A percentile compares a stretch with the other conserved stretches of the same genome.
Conservation (phyloP, 805 yeast genomes). For the Teunomyces aglyptinius region DNA sequence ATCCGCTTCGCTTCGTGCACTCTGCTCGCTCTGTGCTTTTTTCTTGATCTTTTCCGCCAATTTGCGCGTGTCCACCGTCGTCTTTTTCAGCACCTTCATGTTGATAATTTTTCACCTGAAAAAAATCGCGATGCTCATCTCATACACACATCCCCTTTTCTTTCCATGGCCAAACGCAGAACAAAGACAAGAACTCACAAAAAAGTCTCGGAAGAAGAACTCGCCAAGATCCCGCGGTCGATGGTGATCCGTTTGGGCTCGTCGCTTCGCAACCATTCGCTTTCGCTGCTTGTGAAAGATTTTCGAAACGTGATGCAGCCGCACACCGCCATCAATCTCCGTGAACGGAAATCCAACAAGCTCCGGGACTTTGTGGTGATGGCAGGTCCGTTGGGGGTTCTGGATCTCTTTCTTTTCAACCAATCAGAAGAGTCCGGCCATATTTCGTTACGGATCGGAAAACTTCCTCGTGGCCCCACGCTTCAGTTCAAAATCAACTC, state of each 20-base stretch:
- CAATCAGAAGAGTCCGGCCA: conserved; percentile 77
- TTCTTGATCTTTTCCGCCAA: conserved; percentile 55
- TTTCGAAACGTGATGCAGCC: conserved; percentile 93
- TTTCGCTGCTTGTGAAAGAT: conserved; percentile 82
- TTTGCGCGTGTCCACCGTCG: conserved; percentile 36
- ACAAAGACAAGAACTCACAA: conserved; percentile 87
- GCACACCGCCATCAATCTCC: conserved; percentile 85
- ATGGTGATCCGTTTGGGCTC: conserved; percentile 91
- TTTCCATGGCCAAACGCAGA: conserved; percentile 43
- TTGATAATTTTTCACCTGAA: neutral
- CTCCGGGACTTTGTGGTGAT: conserved; percentile 94
- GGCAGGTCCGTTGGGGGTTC: conserved; percentile 95
- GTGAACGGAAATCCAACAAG: conserved; percentile 84
- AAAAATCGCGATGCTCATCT: neutral
- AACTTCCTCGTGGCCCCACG: conserved; percentile 94
- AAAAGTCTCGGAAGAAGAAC: conserved; percentile 59
- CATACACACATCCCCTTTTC: neutral
- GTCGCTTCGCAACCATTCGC: conserved; percentile 72
- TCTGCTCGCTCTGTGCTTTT: conserved; percentile 10
- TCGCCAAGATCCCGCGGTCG: conserved; percentile 78
- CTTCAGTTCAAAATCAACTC: conserved; percentile 73
- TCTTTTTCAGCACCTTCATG: conserved; percentile 9
- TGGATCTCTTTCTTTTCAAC: conserved; percentile 83
- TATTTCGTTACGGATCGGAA: conserved; percentile 77
- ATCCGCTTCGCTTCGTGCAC: neutral